Evolutionary conservation across 257 asterid species (phyloP), one percentile per base, ranked within the genome.

Genomic region (Mentha longifolia): DNA sequence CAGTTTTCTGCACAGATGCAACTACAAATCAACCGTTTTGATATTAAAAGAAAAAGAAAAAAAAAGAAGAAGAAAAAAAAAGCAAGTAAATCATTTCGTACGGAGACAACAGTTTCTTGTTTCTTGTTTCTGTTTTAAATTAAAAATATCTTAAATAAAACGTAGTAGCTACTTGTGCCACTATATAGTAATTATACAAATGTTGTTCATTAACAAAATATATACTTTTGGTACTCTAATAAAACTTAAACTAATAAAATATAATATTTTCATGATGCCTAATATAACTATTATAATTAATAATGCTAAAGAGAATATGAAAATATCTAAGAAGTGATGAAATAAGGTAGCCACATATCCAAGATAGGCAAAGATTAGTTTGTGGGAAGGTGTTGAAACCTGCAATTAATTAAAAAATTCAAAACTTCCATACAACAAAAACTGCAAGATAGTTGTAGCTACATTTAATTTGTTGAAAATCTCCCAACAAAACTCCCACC

Each of bases 391-490:
- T 79, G 74, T 77, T 64, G 76, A 66, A 70, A 77, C 65, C n/a
- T 63, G 17, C 47, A 57, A 15, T 6, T 62, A 70, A 70, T 22
- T 22, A 56, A 20, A 64, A 72, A 39, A 2, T 1, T 57, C 39
- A 62, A 67, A 65, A 62, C 17, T 9, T 46, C 49, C 41, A 57
- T 67, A 15, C 72, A n/a, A n/a, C n/a, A n/a, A n/a, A n/a, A n/a
- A n/a, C n/a, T n/a, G n/a, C 59, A 61, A 76, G 87, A 76, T 77
- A 74, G 87, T 80, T 86, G 86, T 72, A 82, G 79, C 73, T 76
- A 82, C 6, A 28, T 28, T 28, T 28, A 61, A 80, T 83, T 80
- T 77, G 96, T 87, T 89, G 87, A 74, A 68, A 78, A 73, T 78
- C 79, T 73, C 83, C 86, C 54, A 74, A 61, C 76, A 67, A 57